Base-by-base conservation (phyloP, 192 early-diverging fungal species). In the Gonapodya sp. region DNA sequence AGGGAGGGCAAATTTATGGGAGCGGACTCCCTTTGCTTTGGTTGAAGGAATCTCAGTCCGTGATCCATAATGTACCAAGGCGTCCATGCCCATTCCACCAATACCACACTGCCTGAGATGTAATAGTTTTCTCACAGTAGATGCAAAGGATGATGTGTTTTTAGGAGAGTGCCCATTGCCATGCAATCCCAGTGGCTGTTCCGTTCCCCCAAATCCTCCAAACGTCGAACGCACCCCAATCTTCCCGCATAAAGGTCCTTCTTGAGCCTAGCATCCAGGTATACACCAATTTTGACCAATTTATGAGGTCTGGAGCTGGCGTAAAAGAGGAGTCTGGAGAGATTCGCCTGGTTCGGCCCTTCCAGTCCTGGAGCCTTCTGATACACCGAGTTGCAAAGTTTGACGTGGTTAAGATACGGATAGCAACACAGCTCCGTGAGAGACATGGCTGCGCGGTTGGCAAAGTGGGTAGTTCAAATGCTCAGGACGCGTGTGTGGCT, bases 251-350 rank as follows among this genome's bases (percentile, higher is more conserved):
- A 83, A 72, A 92, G 83, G 79, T 98, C 95, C 36, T 84, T 83
- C 35, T 85, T 84, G 16, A 91, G 88, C 82, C 92, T 89, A 81
- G 89, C 91, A 79, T 94, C 93, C 32, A 98, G 85, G 83, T 91
- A 95, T 1, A 86, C 85, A 81, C 95, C 96, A 36, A 96, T 94
- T 84, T 98, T 98, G 77, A 92, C 88, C 75, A 96, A 88, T 84
- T 98, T 98, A 18, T 93, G 93, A 0, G 95, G 95, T 82, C 94
- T 93, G 75, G 93, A 91, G 46, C 90, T 91, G 34, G 94, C 94
- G 83, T 98, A 98, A 86, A 94, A 96, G 2, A 94, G 87, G 73
- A 98, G 88, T 79, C 94, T 93, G 30, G 95, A 95, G 1, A 98
- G 92, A 81, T 94, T 91, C 78, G 89, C 92, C 73, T 92, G 87